Base-by-base conservation (phyloP, 2,329 filamentous ascomycete genomes). In the Neofusicoccum sp. region DNA sequence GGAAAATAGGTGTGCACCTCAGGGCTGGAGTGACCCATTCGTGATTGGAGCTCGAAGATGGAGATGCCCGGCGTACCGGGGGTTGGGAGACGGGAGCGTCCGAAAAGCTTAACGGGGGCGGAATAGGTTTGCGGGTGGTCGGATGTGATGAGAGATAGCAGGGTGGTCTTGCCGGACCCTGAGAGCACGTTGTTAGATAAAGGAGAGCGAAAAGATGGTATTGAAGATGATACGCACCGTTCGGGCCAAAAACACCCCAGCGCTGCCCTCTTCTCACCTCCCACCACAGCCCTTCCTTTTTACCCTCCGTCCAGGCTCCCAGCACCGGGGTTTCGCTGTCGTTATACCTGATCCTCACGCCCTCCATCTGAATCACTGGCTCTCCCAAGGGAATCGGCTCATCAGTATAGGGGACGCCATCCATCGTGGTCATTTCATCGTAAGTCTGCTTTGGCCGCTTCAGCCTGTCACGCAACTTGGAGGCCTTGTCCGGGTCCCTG, bases 51-150 rank as follows among this genome's bases (percentile, higher is more conserved):
- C 64, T 98, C 93, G 80, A 96, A 98, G 62, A 97, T 89, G 0
- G 91, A 96, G 34, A 98, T 86, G 0, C 91, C 92, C 0, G 84
- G 83, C 58, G 84, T 73, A 0, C 89, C 89, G 0, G 84, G 83
- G 60, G 89, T 85, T 0, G 93, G 92, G 0, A 97, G 80, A 20
- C 95, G 86, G 59, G 88, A 89, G 24, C 86, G 86, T 0, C 92
- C 91, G 71, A 99, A 98, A 12, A 97, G 81, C 66, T 85, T 88
- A 63, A 99, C 88, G 0, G 93, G 93, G 26, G 93, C 84, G 0
- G 90, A 91, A 73, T 98, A 99, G 0, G 93, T 87, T 74, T 98
- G 93, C 0, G 95, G 95, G 68, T 99, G 95, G 70, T 99, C 95
- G 1, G 93, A 98, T 62, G 91, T 96, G 62, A 99, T 89, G 5